Evolutionary conservation across 106 monocot genomes (phyloP), one percentile per base, ranked within the genome.

Genomic region (Narthecium ossifragum): DNA sequence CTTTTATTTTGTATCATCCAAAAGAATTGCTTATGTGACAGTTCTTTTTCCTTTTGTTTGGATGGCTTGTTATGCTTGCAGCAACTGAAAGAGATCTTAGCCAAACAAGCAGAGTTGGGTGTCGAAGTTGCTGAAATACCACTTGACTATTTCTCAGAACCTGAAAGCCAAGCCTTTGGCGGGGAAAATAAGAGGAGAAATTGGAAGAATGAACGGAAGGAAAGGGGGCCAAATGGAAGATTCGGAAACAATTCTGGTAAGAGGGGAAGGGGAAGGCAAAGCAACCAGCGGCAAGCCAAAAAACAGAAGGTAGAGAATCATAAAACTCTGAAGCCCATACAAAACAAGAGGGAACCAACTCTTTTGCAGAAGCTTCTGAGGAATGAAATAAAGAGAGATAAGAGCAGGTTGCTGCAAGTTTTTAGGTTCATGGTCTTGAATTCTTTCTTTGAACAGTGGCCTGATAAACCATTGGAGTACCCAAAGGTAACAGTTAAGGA

Each of bases 81-180:
- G 96, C 81, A 96, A 90, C 66, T 96, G 63, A 90, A 81, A 66
- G 83, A 96, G 58, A 60, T 96, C 49, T 58, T 96, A 36, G 75
- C 66, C 24, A 86, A 90, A 51, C 96, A 96, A 30, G 78, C 77
- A 60, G 86, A 96, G 33, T 61, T 96, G 39, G 96, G 90, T n/a
- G 69, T 96, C 49, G 83, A 86, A 78, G 80, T 77, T 34, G 86
- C 96, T 43, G 96, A 96, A 51, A 66, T 96, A 55, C 96, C 96
- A 40, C 31, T 60, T 10, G 47, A 57, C 31, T 90, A 86, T 72
- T 70, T 96, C 34, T 61, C 66, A 29, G 81, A 81, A 52, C 38
- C 60, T 31, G 81, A 72, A 53, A 63, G 34, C n/a, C 64, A 68
- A 51, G 23, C 13, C 43, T 8, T 24, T 58, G 39, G 30, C 17